Evolutionary conservation across 371 early-diverging fungal species (phyloP), one percentile per base, ranked within the genome.

Genomic region (Rhizopus sp.): DNA sequence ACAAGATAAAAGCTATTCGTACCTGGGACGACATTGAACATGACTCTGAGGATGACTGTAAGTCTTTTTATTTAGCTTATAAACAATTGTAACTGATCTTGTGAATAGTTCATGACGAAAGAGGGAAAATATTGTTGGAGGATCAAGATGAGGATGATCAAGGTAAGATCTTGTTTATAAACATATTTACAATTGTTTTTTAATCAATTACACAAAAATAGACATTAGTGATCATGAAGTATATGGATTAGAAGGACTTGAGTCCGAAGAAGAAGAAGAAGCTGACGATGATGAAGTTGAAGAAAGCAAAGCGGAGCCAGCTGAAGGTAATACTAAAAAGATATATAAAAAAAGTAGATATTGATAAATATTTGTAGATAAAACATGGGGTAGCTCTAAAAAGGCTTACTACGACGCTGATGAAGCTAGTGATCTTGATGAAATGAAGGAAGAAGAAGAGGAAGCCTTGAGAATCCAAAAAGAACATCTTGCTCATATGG

Each of bases 391-490:
- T 42, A 75, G 69, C 45, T 76, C 70, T 37, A 88, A 85, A 59
- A 69, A 79, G 51, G 83, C 76, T 53, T 93, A 90, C 79, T 93
- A 93, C 69, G 74, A 89, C 57, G 89, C 88, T 3, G 93, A 93
- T 35, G 89, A 91, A 48, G 85, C 83, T 16, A 69, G 75, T 3
- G 89, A 90, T 60, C 63, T 87, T 32, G 89, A 86, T n/a, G 90
- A 89, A 51, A 88, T 90, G 63, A 85, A 85, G 37, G 93, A 93
- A 59, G 96, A 97, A 66, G 97, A 93, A 59, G 85, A 85, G 46
- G 97, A 97, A 69, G 97, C 95, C 1, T 69, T 93, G 55, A 85
- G 91, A 59, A 75, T 97, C 59, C 95, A 95, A 66, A 86, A 84
- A 72, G 84, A 90, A 68, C 86, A 85, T 34, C 64, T 92, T 13